Conservation (phyloP, 257 asterid species). For the Solanum chiquidenum region DNA sequence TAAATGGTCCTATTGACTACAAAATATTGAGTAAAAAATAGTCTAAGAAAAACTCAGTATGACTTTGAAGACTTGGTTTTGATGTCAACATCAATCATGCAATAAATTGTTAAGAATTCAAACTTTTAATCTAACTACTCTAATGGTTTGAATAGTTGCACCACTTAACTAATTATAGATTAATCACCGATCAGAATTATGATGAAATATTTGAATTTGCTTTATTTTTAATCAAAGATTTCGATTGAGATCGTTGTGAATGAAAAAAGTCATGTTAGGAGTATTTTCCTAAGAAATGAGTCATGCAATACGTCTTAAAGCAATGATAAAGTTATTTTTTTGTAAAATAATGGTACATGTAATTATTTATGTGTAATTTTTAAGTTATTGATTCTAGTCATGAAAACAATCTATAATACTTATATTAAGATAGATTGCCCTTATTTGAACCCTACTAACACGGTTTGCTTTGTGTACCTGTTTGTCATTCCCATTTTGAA, state of each 20-base stretch:
- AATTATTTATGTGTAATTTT: too few species aligned
- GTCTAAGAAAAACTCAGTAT: background rate
- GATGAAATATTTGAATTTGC: background rate
- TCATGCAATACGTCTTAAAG: background rate
- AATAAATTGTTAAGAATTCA: background rate
- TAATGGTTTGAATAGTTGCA: background rate
- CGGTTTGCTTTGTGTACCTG: too few species aligned
- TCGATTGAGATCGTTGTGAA: background rate
- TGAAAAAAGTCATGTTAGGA: rapidly evolving
- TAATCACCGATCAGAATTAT: background rate
- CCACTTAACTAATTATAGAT: background rate
- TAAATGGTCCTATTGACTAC: background rate
- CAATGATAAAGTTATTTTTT: too few species aligned
- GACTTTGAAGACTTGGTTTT: background rate
- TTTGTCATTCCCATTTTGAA: too few species aligned
- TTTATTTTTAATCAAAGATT: rapidly evolving
- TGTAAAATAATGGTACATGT: background rate
- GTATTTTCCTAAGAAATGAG: background rate
- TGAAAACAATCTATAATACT: too few species aligned
- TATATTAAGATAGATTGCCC: too few species aligned
- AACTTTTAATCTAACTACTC: background rate
- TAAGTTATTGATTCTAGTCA: too few species aligned
- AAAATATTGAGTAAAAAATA: background rate
- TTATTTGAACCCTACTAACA: too few species aligned
- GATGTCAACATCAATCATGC: background rate